Conservation (phyloP, 2,329 filamentous ascomycete genomes). For the Colletotrichum sp. region DNA sequence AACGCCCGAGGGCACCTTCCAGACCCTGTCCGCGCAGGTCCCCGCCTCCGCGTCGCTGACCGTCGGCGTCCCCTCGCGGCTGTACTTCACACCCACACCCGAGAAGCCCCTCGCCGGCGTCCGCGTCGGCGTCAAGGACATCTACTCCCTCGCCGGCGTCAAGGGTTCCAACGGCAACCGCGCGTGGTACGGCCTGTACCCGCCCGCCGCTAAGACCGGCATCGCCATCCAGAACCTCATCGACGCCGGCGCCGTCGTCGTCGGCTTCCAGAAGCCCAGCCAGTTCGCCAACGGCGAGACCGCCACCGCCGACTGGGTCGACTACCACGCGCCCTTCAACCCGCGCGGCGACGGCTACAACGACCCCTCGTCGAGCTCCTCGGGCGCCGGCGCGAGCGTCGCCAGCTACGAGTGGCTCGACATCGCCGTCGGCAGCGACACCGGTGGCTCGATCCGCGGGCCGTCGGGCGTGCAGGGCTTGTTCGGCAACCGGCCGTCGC, state of each 20-base stretch:
- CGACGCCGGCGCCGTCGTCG: constrained; percentile 58
- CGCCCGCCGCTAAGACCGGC: constrained; percentile 49
- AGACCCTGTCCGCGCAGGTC: constrained; percentile 36
- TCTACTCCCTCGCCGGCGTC: constrained; percentile 61
- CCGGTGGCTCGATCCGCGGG: constrained; percentile 50
- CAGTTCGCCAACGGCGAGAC: constrained; percentile 47
- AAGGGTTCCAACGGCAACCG: constrained; percentile 59
- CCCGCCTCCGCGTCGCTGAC: constrained; percentile 31
- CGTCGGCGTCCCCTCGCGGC: constrained; percentile 61
- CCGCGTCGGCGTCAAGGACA: constrained; percentile 67
- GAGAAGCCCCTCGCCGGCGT: constrained; percentile 65
- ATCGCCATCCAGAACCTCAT: constrained; percentile 60
- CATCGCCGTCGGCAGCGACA: constrained; percentile 48
- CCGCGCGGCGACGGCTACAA: constrained; percentile 53
- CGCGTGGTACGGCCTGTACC: constrained; percentile 61
- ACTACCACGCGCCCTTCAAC: constrained; percentile 44
- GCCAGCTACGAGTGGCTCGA: constrained; percentile 51
- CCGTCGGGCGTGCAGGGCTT: constrained; percentile 47
- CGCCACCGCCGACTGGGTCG: constrained; percentile 51
- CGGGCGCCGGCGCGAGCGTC: constrained; percentile 36
- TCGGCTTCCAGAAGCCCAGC: constrained; percentile 51
- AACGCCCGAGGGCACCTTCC: constrained; percentile 33
- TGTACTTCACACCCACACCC: constrained; percentile 59
- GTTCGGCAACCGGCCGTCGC: constrained; percentile 50
- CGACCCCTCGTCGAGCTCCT: constrained; percentile 45